Evolutionary conservation across 805 yeast species (phyloP), one percentile per base, ranked within the genome.

Genomic region (Maudiozyma saulgeensis): DNA sequence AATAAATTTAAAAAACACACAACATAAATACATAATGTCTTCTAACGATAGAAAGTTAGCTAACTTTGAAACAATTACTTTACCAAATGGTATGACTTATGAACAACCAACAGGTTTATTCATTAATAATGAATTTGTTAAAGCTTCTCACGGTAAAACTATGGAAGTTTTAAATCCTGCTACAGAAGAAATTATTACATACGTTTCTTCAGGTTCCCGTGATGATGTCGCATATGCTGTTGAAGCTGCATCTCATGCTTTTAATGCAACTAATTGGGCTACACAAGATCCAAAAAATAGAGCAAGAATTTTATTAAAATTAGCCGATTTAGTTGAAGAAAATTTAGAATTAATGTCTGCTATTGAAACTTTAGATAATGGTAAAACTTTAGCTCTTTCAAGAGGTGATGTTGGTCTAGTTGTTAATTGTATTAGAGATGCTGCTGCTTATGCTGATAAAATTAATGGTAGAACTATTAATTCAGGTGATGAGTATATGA

Each of bases 101-200:
- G 74, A 79, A 46, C 95, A 86, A 71, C 96, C 96, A 59, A 82
- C 85, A 11, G 96, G 96, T 54, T 71, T 90, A 59, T 90, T 87
- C 75, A 87, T 90, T 67, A 84, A 87, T 73, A 87, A 87, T 68
- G 87, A 87, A 67, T 87, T 84, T 61, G 82, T 83, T 49, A 59
- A 71, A 45, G 75, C 86, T 7, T 67, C 69, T 34, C 76, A 77
- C 48, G 78, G 76, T 48, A 72, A 77, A 60, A 79, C 81, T n/a
- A 70, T 84, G 51, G 63, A 70, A 5, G 78, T 75, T 15, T 76
- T 77, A 48, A 69, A 74, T 50, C 86, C 86, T 47, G 70, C 84
- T 5, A 84, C 87, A 13, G 87, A 80, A 57, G 81, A 80, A 60
- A 71, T 68, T 35, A 74, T 84, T 47, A 71, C 80, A 35, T 72